Percentiles rank a stretch among this genome's conserved stretches.
Conservation (phyloP, 257 asterid genomes). For the Gentiana dahurica region DNA sequence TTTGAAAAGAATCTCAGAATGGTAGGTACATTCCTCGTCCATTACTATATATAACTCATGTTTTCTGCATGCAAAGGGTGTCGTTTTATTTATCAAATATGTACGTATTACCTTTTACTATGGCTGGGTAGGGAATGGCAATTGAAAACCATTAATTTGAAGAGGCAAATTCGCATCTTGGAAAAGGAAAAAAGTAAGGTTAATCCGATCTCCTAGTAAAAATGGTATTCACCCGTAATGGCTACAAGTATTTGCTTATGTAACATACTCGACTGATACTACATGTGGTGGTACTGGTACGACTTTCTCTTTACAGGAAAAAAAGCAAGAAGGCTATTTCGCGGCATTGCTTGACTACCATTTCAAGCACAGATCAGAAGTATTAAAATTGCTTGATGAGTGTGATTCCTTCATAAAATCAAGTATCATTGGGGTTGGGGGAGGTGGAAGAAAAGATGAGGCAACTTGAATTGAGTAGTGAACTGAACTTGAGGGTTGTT, state of each 20-base stretch:
- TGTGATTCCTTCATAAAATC: slow-evolving; percentile 59
- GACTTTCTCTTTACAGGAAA: slow-evolving; percentile 44
- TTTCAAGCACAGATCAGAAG: slow-evolving; percentile 39
- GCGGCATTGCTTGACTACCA: slow-evolving; percentile 30
- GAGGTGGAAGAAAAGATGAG: slow-evolving; percentile 51
- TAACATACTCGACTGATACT: slow-evolving; percentile 14
- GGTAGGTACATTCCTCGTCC: slow-evolving; percentile 31
- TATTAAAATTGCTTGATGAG: slow-evolving; percentile 57
- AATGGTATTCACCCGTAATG: not conserved
- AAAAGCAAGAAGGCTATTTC: slow-evolving; percentile 46
- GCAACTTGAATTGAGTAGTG: slow-evolving; percentile 37
- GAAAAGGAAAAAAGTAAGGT: slow-evolving; percentile 65
- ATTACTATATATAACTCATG: not conserved
- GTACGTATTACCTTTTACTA: slow-evolving; percentile 3
- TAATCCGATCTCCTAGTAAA: not conserved
- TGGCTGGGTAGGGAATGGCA: slow-evolving; percentile 59
- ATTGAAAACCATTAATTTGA: slow-evolving; percentile 63
- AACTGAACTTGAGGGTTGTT: slow-evolving; percentile 18
- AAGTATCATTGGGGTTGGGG: slow-evolving; percentile 11
- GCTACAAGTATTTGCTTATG: slow-evolving; percentile 4
- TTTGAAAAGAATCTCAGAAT: slow-evolving; percentile 63
- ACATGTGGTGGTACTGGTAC: not conserved
- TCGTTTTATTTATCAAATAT: slow-evolving; percentile 3
- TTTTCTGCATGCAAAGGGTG: slow-evolving; percentile 4
- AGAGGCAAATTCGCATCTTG: slow-evolving; percentile 49